Evolutionary conservation across 176 grass and related monocot species (phyloP), one percentile per base, ranked within the genome.

Genomic region (Rhynchospora breviuscula): DNA sequence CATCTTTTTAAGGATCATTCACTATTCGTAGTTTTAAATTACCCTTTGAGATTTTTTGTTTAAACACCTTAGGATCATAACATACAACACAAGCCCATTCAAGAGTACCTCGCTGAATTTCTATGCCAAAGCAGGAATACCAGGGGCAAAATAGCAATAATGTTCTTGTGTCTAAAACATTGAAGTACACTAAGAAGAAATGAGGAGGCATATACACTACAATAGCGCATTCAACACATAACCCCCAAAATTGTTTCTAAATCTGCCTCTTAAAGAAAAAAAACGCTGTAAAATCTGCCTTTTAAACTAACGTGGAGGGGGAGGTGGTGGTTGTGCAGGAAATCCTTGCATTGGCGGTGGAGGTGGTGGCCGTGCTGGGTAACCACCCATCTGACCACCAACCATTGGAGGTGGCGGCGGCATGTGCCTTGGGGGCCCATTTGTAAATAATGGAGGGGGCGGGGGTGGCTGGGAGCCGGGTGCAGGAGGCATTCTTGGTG

Each of bases 391-490:
- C 90, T 88, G 87, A 56, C 83, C 78, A 57, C 91, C 87, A 51
- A 82, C 81, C 14, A 78, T 70, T 2, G 75, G 81, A 22, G 88
- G 83, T 67, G 96, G 96, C 1, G 95, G 89, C 79, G 92, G 90
- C 80, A 98, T 93, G 44, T 88, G 81, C 8, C 92, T 84, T 0
- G 90, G 91, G 23, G 85, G 90, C 61, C 96, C 93, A 87, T 98
- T 98, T 67, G 84, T 79, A 68, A 91, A 54, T 0, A 76, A 93
- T 23, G 92, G 92, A 4, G 92, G 92, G 11, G 95, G 95, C 0
- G 90, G 95, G 4, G 88, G 90, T 83, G 84, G 94, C 29, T 85
- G 84, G 49, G 85, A 78, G 0, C 86, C 67, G 19, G 93, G 93
- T 70, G 91, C 87, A 6, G 88, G 89, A 12, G 93, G 91, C 51